These are phyloP conservation scores for Monosporozyma yasuniensis DNA, from an alignment of 805 yeast genomes.

Conservation along the genomic window DNA sequence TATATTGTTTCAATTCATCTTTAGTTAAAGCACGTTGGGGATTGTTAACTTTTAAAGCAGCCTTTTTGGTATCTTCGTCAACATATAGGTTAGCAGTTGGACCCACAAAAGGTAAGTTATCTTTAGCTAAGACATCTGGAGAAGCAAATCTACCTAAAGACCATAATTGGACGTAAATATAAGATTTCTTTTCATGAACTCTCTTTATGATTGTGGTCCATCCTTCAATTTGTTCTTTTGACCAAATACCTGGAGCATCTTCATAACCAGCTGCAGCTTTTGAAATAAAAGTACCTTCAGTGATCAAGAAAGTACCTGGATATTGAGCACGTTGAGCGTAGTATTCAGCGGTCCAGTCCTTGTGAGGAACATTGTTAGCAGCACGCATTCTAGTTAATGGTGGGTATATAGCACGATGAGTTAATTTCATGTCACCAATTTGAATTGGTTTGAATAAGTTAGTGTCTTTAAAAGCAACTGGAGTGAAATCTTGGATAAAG, in stretches of 20 bases:
- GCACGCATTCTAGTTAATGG: constrained; percentile 40
- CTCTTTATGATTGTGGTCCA: constrained; percentile 42
- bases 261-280: constrained; percentile 35
- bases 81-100: constrained; percentile 25
- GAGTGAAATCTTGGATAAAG: constrained; percentile 20
- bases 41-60: constrained; percentile 29
- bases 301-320: constrained; percentile 15
- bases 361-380: constrained; percentile 34
- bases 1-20: constrained; percentile 14
- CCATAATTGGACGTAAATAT: constrained; percentile 44
- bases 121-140: constrained; percentile 31
- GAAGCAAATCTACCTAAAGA: constrained; percentile 35
- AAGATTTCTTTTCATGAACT: constrained; percentile 43
- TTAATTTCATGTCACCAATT: constrained; percentile 32
- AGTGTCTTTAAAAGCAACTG: constrained; percentile 28
- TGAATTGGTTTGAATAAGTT: constrained; percentile 38
- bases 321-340: constrained; percentile 44
- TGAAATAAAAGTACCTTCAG: constrained; percentile 37
- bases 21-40: constrained; percentile 26
- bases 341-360: constrained; percentile 38
- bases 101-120: constrained; percentile 32
- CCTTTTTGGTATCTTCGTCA: constrained; percentile 26
- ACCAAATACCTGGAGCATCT: constrained; percentile 42
- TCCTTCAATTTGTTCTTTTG: constrained; percentile 36
- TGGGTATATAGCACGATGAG: constrained; percentile 34